Percentiles rank a stretch among this genome's conserved stretches.
Conservation (phyloP, 2,329 filamentous ascomycete genomes). For the Venturia oleaginea region DNA sequence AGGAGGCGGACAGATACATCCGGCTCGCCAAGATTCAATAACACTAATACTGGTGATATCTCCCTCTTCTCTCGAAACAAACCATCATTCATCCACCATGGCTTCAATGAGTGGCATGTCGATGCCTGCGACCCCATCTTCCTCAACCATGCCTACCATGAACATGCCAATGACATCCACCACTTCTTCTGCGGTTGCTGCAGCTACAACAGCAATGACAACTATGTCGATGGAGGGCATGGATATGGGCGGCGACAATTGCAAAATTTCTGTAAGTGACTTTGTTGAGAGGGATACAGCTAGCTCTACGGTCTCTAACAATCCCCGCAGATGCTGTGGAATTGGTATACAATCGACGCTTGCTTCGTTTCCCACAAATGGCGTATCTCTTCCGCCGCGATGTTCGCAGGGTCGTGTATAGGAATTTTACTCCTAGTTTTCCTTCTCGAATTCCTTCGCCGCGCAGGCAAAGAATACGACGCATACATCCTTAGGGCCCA, state of each 20-base stretch:
- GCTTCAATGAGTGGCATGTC: not conserved
- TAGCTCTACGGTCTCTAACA: too few relatives aligned
- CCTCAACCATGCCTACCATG: not conserved
- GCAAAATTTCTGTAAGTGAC: conserved; percentile 30
- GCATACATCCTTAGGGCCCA: conserved; percentile 51
- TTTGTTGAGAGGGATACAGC: too few relatives aligned
- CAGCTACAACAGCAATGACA: not conserved
- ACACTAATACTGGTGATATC: not conserved
- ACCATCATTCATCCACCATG: not conserved
- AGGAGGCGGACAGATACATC: not conserved
- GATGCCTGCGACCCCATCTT: conserved; percentile 10
- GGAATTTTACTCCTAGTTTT: conserved; percentile 68
- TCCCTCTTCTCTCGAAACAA: not conserved
- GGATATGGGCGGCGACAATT: conserved; percentile 22
- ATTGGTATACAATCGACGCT: conserved; percentile 63
- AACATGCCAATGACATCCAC: conserved; percentile 11
- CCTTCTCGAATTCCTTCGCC: conserved; percentile 61
- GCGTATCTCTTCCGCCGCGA: conserved; percentile 58
- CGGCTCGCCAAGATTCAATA: not conserved
- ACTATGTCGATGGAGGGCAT: conserved; percentile 11
- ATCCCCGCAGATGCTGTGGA: conserved; percentile 63
- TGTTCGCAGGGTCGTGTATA: conserved; percentile 75
- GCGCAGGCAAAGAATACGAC: conserved; percentile 64
- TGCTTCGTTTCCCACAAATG: conserved; percentile 63
- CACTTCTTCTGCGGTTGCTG: not conserved